phyloP scores from a whole-genome alignment of 73 alveolate species.

The Effrenium voratum region DNA sequence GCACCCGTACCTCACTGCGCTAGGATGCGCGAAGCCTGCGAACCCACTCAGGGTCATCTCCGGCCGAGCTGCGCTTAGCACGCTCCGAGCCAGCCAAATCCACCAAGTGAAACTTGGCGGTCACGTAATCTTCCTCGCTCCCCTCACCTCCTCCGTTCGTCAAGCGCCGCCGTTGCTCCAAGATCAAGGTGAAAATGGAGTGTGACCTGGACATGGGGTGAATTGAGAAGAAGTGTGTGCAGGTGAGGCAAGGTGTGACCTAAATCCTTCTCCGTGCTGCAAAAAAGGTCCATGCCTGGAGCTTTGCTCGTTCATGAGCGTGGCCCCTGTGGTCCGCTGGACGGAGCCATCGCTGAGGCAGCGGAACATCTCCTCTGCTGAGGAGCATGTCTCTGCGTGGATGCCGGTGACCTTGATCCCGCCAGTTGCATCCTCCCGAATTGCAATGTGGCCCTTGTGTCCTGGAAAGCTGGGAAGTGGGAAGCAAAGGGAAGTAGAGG shows the following conservation, averaged over 20 bases:
- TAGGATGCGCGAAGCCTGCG: too few species aligned
- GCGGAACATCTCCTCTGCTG: constrained; percentile 88
- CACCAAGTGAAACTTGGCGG: constrained; percentile 86
- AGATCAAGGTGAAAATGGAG: constrained; percentile 80
- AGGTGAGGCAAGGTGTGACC: not conserved
- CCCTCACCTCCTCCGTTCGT: not conserved
- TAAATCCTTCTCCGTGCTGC: not conserved
- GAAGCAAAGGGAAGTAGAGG: too few species aligned
- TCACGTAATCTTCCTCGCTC: constrained; percentile 47
- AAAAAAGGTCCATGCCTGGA: constrained; percentile 5
- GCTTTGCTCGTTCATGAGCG: constrained; percentile 93
- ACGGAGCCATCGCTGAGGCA: constrained; percentile 91
- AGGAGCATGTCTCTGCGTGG: constrained; percentile 74
- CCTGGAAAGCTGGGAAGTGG: too few species aligned
- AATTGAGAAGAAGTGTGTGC: not conserved
- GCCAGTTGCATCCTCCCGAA: constrained; percentile 79
- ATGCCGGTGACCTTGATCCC: constrained; percentile 91
- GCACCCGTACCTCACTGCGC: constrained; percentile 88
- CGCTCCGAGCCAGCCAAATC: constrained; percentile 94
- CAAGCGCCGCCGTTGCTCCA: constrained; percentile 72
- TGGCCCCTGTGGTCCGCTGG: constrained; percentile 89
- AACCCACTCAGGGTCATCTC: not conserved
- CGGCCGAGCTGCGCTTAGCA: constrained; percentile 50
- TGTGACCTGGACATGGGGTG: constrained; percentile 36
- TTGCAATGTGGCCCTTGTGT: constrained; percentile 51